Conservation (phyloP, 768 basidiomycete species). For the Trametes coccinea region DNA sequence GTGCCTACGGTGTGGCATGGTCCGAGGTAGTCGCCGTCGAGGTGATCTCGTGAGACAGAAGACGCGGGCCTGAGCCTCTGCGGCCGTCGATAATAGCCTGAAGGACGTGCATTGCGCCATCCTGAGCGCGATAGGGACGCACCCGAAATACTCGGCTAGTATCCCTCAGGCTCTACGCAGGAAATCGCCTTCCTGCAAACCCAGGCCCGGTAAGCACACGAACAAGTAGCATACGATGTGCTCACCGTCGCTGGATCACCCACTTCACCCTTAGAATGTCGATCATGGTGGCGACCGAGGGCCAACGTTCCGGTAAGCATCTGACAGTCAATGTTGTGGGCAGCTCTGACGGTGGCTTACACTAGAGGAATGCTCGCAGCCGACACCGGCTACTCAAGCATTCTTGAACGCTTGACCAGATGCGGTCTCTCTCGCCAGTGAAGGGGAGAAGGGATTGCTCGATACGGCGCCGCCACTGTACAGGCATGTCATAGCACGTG, state of each 20-base stretch:
- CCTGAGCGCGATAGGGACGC: too few species aligned
- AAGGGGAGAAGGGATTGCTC: neutral
- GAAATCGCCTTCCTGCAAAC: neutral
- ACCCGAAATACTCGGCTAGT: too few species aligned
- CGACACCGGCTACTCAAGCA: conserved; percentile 8
- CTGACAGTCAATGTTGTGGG: too few species aligned
- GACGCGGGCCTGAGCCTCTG: neutral
- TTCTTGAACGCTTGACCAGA: neutral
- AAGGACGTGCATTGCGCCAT: too few species aligned
- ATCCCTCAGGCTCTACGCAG: too few species aligned
- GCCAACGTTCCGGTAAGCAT: neutral
- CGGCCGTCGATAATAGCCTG: too few species aligned
- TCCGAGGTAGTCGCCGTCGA: neutral
- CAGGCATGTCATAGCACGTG: conserved; percentile 1
- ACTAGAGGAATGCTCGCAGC: neutral
- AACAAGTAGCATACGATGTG: neutral
- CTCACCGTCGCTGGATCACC: neutral
- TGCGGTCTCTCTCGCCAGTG: neutral
- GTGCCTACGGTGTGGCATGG: neutral
- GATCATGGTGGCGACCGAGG: neutral
- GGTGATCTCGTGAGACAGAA: neutral
- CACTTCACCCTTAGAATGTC: neutral
- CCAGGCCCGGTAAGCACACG: neutral
- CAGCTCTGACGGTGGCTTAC: neutral
- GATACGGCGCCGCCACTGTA: neutral